These are phyloP conservation scores for Juncus effusus DNA, from an alignment of 176 grass and related monocot species.

Conservation along the genomic window DNA sequence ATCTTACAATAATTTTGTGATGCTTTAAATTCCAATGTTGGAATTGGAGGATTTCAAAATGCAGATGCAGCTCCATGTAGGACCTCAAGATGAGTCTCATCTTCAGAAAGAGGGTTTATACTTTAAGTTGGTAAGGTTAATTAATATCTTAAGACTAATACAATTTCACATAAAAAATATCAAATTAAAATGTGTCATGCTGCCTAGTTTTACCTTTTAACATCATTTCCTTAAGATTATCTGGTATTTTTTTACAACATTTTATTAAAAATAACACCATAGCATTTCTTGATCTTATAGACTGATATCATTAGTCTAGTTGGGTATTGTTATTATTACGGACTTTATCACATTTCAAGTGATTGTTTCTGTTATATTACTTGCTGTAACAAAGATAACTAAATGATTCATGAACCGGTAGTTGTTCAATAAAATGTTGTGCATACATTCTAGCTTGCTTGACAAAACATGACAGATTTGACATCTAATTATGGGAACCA, in stretches of 20 bases:
- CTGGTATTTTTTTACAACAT: slow-evolving; percentile 12
- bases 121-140: slow-evolving; percentile 81
- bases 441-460: no score
- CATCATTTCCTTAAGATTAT: slow-evolving; percentile 31
- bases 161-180: slow-evolving; percentile 10
- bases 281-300: slow-evolving; percentile 34
- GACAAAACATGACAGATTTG: no score
- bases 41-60: slow-evolving; percentile 75
- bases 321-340: slow-evolving; percentile 10
- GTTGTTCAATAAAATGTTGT: no score
- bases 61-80: slow-evolving; percentile 59
- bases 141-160: slow-evolving; percentile 39
- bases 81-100: slow-evolving; percentile 31
- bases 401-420: no score
- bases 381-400: no score
- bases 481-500: no score
- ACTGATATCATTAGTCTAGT: slow-evolving; percentile 19
- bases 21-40: slow-evolving; percentile 69
- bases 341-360: no score
- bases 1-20: slow-evolving; percentile 40
- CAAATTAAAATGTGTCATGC: slow-evolving; percentile 28
- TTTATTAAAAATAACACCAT: slow-evolving; percentile 35
- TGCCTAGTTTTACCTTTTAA: slow-evolving; percentile 23
- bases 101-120: slow-evolving; percentile 51
- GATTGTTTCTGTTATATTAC: no score